These are phyloP conservation scores for Lecanosticta acicola DNA, from an alignment of 2,329 filamentous ascomycete genomes.

Conservation along the genomic window DNA sequence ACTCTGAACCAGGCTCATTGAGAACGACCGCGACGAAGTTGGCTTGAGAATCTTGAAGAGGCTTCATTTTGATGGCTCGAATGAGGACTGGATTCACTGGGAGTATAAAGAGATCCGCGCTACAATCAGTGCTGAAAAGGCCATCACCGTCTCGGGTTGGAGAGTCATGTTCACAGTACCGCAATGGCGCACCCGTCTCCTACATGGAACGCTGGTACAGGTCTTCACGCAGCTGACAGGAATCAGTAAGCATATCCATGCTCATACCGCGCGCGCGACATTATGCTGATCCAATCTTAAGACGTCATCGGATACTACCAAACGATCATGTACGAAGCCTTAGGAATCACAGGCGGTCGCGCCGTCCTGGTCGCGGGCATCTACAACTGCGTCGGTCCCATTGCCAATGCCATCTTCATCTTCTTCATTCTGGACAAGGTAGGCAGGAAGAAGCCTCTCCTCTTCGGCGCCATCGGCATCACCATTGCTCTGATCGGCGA, in stretches of 20 bases:
- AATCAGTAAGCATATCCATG: slow-evolving; percentile 37
- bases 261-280: neutral
- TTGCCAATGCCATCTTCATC: slow-evolving; percentile 57
- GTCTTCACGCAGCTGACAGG: slow-evolving; percentile 62
- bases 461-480: slow-evolving; percentile 51
- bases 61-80: slow-evolving; percentile 50
- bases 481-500: slow-evolving; percentile 56
- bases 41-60: slow-evolving; percentile 34
- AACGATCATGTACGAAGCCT: slow-evolving; percentile 52
- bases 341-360: slow-evolving; percentile 51
- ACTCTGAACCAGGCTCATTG: slow-evolving; percentile 17
- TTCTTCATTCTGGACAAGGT: slow-evolving; percentile 52
- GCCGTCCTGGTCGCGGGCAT: slow-evolving; percentile 54
- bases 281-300: slow-evolving; percentile 7
- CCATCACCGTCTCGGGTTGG: slow-evolving; percentile 51
- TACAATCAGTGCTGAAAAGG: slow-evolving; percentile 56
- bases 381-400: slow-evolving; percentile 55
- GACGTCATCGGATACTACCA: slow-evolving; percentile 61
- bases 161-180: slow-evolving; percentile 53
- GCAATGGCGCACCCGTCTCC: slow-evolving; percentile 55
- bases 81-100: slow-evolving; percentile 53
- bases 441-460: slow-evolving; percentile 47
- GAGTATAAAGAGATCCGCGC: slow-evolving; percentile 57
- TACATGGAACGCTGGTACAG: slow-evolving; percentile 58
- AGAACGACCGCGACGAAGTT: slow-evolving; percentile 23